These are phyloP conservation scores for Cladophialophora chaetospira DNA, from an alignment of 2,329 filamentous ascomycete species.

Conservation along the genomic window DNA sequence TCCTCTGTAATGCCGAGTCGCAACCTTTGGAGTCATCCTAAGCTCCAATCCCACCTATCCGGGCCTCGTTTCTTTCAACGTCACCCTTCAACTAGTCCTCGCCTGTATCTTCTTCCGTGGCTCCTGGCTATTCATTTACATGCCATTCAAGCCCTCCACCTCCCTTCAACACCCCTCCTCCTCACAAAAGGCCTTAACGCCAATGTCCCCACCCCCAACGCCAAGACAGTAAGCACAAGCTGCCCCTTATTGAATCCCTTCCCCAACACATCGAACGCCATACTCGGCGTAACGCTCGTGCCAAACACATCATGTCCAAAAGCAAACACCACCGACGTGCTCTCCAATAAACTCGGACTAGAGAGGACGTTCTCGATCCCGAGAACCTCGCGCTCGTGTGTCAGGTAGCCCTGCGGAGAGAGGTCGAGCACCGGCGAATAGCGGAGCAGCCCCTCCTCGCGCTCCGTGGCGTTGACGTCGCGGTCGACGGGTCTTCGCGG, in stretches of 20 bases:
- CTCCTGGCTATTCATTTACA: too few relatives aligned
- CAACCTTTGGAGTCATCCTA: too few relatives aligned
- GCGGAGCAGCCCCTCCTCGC: conserved; percentile 76
- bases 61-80: too few relatives aligned
- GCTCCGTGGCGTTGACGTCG: conserved; percentile 76
- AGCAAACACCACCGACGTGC: conserved; percentile 85
- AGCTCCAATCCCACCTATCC: too few relatives aligned
- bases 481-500: conserved; percentile 83
- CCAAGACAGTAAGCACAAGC: conserved; percentile 79
- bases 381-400: conserved; percentile 78
- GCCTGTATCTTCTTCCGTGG: too few relatives aligned
- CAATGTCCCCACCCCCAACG: conserved; percentile 73
- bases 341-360: conserved; percentile 79
- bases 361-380: conserved; percentile 74
- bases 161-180: conserved; percentile 31
- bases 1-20: too few relatives aligned
- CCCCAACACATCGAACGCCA: conserved; percentile 87
- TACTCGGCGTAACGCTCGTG: conserved; percentile 81
- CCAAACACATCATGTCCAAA: conserved; percentile 86
- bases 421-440: conserved; percentile 80
- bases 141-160: conserved; percentile 33
- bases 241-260: conserved; percentile 92
- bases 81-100: too few relatives aligned
- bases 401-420: conserved; percentile 76
- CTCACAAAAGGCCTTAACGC: conserved; percentile 84